These are phyloP conservation scores for Ilyonectria sp. DNA, from an alignment of 2,329 filamentous ascomycete species.

Conservation along the genomic window DNA sequence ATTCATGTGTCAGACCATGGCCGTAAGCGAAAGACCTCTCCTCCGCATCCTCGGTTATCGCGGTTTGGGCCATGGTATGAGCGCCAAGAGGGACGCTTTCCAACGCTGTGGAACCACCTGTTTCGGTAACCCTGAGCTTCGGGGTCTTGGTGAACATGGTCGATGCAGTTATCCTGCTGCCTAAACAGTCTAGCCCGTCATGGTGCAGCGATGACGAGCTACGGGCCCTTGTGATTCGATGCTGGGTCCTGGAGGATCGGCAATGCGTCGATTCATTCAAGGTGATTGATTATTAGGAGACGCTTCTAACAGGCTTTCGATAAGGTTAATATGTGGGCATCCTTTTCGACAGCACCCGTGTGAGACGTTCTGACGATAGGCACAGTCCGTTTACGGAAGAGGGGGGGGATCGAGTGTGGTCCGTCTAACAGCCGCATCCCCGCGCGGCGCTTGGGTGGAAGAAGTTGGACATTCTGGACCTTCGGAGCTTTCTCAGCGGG, in stretches of 20 bases:
- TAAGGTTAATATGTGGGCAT: constrained; percentile 14
- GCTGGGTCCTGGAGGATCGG: background rate
- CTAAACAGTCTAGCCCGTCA: constrained; percentile 12
- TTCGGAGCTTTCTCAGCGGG: background rate
- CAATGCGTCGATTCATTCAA: background rate
- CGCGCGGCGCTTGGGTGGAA: background rate
- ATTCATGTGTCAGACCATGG: constrained; percentile 4
- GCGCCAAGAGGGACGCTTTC: background rate
- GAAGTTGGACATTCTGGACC: background rate
- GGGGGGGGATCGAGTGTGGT: background rate
- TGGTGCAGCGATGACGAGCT: background rate
- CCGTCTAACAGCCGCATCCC: background rate
- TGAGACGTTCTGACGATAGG: background rate
- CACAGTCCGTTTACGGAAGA: background rate
- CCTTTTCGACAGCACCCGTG: background rate
- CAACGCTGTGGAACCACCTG: constrained; percentile 5
- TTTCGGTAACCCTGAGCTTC: background rate
- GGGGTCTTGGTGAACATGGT: constrained; percentile 1
- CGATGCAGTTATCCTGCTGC: constrained; percentile 25
- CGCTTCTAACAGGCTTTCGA: background rate
- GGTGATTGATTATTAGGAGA: background rate
- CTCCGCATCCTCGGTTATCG: constrained; percentile 15
- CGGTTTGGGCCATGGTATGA: constrained; percentile 10
- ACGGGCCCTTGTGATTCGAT: background rate
- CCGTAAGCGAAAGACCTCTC: background rate